Base-by-base conservation (phyloP, 2,329 filamentous ascomycete species). In the Colletotrichum abscissum region DNA sequence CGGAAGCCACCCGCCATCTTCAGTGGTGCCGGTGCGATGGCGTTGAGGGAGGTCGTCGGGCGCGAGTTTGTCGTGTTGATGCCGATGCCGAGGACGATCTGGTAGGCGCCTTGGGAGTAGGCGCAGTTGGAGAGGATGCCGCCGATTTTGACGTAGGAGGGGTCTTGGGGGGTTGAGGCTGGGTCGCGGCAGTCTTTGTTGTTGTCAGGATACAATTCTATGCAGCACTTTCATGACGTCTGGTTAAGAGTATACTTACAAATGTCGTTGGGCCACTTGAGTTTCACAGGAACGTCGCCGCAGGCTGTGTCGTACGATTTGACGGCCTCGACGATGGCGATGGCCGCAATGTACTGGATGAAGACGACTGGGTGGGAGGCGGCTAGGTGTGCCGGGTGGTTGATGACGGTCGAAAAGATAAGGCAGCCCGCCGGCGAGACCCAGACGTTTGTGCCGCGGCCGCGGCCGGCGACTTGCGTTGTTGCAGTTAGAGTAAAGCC, bases 181-280 rank as follows among this genome's bases (percentile, higher is more conserved):
- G 89, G 93, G 78, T 95, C 92, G 26, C 90, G 86, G 1, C 92
- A 92, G 79, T 95, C 90, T 90, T 69, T 8, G 5, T 4, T 35
- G 24, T 26, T 1, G 24, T 26, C 24, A 28, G 28, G 28, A 7
- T 28, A 28, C 28, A 28, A 7, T 28, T 28, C 28, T 6, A 1
- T 28, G 28, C 1, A 4, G 24, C 24, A 26, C 24, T 26, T 26
- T 26, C 24, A 26, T 26, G 24, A 0, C 28, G 3, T 12, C 2
- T 11, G 30, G n/a, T 30, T 7, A 9, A 26, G 7, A 14, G 14
- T 4, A 11, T 35, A 30, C 88, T 81, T 82, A 92, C 91, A 96
- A 67, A 99, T 94, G 80, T 99, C 97, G 78, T 99, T 99, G 12
- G 97, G 97, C 97, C 97, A 99, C 82, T 99, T 99, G 38, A 99